Evolutionary conservation across 768 basidiomycete genomes (phyloP), one percentile per base, ranked within the genome.

Genomic region (Suillus subaureus): DNA sequence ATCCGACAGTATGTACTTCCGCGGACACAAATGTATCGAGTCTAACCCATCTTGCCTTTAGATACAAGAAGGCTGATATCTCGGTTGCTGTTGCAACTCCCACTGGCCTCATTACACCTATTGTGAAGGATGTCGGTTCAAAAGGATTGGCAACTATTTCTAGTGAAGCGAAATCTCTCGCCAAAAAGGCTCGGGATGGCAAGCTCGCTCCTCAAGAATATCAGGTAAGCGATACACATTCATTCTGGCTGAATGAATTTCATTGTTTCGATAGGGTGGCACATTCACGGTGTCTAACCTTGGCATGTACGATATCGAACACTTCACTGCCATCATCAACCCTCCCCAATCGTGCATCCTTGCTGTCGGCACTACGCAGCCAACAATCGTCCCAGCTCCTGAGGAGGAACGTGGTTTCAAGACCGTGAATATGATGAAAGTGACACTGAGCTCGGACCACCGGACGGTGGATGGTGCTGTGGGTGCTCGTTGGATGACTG

Each of bases 241-340:
- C 42, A 2, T 64, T 9, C 54, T 26, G 39, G 39, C 56, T 54
- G 21, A 57, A 35, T 56, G 18, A 57, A 39, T 55, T 13, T 49
- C 12, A 52, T 64, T 57, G 11, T 58, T 35, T 55, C 61, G 9
- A 12, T 68, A 95, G 92, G 97, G 97, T 63, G 97, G 97, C 58
- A 93, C 96, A 15, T 99, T 99, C 82, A 99, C 97, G 52, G 94
- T 99, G 77, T 99, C 97, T 66, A 99, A 99, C 82, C 85, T 99
- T 64, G 97, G 97, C 79, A 99, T 99, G 97, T 97, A 85, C 75
- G 96, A 92, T 67, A 87, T 98, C 73, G 87, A 89, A 63, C 92
- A 96, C 79, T 99, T 99, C 80, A 98, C 96, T 16, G 97, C 97
- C 56, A 99, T 99, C 82, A 97, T 99, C 87, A 99, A 99, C 84